Base-by-base conservation (phyloP, 2,329 filamentous ascomycete species). In the Calonectria henricotiae region DNA sequence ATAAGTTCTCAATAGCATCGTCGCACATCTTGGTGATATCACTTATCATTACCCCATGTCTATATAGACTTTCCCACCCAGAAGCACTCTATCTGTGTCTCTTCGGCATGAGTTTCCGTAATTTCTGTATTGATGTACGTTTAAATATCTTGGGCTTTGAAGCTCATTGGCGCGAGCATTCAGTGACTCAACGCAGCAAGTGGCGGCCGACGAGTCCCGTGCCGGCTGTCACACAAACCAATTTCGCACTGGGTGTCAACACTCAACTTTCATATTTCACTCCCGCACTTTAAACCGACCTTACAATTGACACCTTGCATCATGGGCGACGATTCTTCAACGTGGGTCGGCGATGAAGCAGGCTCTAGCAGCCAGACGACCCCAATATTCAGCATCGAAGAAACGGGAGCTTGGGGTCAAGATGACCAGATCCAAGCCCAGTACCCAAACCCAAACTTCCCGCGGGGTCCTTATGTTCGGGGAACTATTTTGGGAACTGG, bases 401-500 rank as follows among this genome's bases (percentile, higher is more conserved):
- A 39, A 25, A 39, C 20, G 8, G 12, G 12, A 15, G 13, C 35
- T 0, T 58, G 51, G 51, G 37, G 32, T 8, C 51, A 39, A 23
- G 51, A 37, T 1, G 51, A 58, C 35, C 32, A 58, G 23, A 39
- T 23, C 32, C 51, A 58, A 6, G 32, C 32, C 13, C 32, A 6
- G 17, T 71, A 13, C 58, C 71, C 17, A 70, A 74, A 7, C 67
- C 64, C 7, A 49, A 60, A 2, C 69, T 76, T 17, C 67, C 72
- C 8, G 11, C 41, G 61, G 1, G 71, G 73, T 1, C 74, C 71
- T 5, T 81, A 81, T 37, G n/a, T 66, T 0, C 71, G 75, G 3
- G 80, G 80, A 15, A 51, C 25, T 3, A 46, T 71, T 2, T 49
- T 82, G 0, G 80, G 80, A 3, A 66, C 54, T 13, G 80, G 80